Evolutionary conservation across 2,329 filamentous ascomycete genomes (phyloP).

Genomic region (Trematosphaeria pertusa): DNA sequence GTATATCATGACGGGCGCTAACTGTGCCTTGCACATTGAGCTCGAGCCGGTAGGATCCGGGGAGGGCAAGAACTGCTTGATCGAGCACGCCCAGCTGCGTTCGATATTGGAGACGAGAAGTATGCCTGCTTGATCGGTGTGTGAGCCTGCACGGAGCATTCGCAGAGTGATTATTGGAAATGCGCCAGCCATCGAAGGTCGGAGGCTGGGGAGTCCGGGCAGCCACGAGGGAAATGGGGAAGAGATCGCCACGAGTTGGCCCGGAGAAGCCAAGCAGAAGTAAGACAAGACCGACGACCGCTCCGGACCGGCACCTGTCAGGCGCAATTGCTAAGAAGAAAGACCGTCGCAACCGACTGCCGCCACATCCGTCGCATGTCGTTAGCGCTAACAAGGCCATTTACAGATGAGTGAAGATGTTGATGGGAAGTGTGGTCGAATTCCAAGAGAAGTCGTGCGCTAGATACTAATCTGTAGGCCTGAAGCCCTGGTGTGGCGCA

Average conservation of each 20-base stretch:
- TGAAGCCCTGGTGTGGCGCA: conserved; percentile 22
- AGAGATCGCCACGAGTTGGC: conserved; percentile 23
- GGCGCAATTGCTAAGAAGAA: conserved; percentile 1
- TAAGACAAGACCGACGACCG: conserved; percentile 26
- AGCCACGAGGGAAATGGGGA: conserved; percentile 27
- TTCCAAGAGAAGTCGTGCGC: conserved; percentile 5
- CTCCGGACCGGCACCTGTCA: no score
- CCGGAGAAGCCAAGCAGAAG: conserved; percentile 20
- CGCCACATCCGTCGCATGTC: conserved; percentile 6
- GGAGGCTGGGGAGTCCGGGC: conserved; percentile 16
- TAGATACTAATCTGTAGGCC: conserved; percentile 5
- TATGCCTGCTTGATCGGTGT: conserved; percentile 13
- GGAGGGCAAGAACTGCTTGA: no score
- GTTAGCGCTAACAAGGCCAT: conserved; percentile 1
- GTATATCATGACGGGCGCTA: no score
- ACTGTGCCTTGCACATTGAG: no score
- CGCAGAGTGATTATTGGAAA: no score
- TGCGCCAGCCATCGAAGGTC: no score
- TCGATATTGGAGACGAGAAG: no score
- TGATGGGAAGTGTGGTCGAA: not conserved
- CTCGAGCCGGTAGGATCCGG: no score
- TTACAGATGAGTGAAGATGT: not conserved
- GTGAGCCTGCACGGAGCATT: not conserved
- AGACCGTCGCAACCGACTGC: not conserved
- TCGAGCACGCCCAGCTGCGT: no score